Conservation (phyloP, 768 basidiomycete species). For the Mycena floridula region DNA sequence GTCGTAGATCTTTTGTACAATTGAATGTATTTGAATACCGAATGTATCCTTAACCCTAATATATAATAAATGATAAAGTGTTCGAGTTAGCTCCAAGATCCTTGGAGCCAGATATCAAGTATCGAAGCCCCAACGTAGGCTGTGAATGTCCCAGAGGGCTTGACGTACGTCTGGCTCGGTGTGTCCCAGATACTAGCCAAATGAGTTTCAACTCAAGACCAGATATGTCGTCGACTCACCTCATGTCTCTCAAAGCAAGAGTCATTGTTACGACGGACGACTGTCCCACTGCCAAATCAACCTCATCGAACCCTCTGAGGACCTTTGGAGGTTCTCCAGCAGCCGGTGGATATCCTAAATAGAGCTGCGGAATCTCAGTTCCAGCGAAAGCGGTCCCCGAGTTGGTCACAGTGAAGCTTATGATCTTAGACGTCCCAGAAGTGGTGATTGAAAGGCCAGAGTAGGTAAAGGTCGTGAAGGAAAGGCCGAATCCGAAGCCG, state of each 20-base stretch:
- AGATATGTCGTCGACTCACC: constrained; percentile 23
- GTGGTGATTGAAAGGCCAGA: constrained; percentile 37
- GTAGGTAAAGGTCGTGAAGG: constrained; percentile 69
- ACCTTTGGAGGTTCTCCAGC: constrained; percentile 45
- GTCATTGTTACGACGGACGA: constrained; percentile 29
- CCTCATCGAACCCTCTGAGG: constrained; percentile 46
- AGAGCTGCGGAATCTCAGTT: constrained; percentile 48
- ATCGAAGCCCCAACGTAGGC: constrained; percentile 51
- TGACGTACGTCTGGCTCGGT: constrained; percentile 40
- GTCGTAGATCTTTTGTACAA: not conserved
- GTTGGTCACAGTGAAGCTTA: constrained; percentile 43
- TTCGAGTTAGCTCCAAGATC: constrained; percentile 6
- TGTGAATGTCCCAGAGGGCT: constrained; percentile 44
- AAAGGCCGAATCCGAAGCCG: constrained; percentile 70
- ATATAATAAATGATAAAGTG: not conserved
- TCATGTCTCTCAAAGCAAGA: constrained; percentile 36
- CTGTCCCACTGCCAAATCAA: constrained; percentile 30
- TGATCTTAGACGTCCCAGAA: constrained; percentile 24
- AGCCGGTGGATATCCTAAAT: constrained; percentile 39
- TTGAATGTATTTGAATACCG: not conserved
- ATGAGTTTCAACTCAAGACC: not conserved
- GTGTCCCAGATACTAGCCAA: constrained; percentile 45
- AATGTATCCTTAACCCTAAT: not conserved
- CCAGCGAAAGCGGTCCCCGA: constrained; percentile 42
- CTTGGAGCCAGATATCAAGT: constrained; percentile 37